Evolutionary conservation across 208 protist species (phyloP), one percentile per base, ranked within the genome.

Genomic region (Trypanosoma grayi): DNA sequence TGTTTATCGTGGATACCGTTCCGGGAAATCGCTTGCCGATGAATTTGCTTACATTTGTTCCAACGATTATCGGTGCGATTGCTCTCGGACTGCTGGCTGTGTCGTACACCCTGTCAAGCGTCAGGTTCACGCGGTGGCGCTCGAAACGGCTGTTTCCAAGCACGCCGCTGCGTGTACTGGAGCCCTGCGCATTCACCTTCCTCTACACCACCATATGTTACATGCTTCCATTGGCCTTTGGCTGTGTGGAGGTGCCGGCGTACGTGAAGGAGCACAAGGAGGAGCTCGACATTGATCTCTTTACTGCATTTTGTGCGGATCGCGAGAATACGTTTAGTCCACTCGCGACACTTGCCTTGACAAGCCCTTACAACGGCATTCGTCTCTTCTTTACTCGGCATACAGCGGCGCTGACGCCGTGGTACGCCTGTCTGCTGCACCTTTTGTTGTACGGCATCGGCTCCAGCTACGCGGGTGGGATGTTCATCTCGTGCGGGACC

Each of bases 401-500:
- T 51, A 85, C 86, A 2, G 40, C 50, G 1, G 66, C 58, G 0
- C 59, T 82, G 20, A 85, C 79, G 34, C 73, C 75, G 8, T 73
- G 72, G 55, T 72, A 75, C 34, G 60, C 72, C 7, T 76, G 90
- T 37, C 18, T 85, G 41, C 24, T 82, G 36, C 81, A 87, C 50
- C 53, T 88, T 18, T 11, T 73, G 16, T 30, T 90, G n/a, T 88
- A 91, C 66, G 71, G 75, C 47, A 31, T 82, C 24, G 81, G 85
- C 16, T 84, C 82, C 7, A 78, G 61, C 47, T 92, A 88, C 60
- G 78, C 77, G 1, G 70, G 72, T 10, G 88, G 88, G 34, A 87
- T 82, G 77, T 80, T 83, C 40, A 81, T 93, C 27, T 88, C 89
- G 5, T 82, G 68, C 46, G 89, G 89, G 13, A 75, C 81, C 0